phyloP scores from a whole-genome alignment of 306 rosid species.

The Ochetophila trinervis region DNA sequence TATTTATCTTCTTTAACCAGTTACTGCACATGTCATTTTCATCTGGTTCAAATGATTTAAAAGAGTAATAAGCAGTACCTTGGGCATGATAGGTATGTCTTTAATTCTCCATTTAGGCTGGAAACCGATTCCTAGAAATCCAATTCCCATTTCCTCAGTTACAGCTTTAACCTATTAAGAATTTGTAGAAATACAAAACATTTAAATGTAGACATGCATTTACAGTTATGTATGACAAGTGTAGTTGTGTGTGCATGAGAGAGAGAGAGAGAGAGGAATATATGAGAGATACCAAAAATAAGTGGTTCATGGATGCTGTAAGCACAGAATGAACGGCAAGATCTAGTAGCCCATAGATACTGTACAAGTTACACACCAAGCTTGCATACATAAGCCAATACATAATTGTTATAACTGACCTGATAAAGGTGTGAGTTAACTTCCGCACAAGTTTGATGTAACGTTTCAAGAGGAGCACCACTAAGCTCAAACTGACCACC shows the following conservation, averaged over 20 bases:
- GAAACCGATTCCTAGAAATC: constrained; percentile 97
- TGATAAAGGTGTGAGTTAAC: constrained; percentile 95
- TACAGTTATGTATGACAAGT: background rate
- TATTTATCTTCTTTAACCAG: background rate
- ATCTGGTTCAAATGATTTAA: constrained; percentile 4
- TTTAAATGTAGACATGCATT: constrained; percentile 9
- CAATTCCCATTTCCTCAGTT: constrained; percentile 97
- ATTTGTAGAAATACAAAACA: constrained; percentile 11
- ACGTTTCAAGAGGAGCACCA: constrained; percentile 96
- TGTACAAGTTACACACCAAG: background rate
- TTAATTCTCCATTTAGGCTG: constrained; percentile 91
- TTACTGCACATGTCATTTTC: background rate
- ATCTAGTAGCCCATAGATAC: background rate
- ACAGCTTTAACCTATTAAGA: constrained; percentile 82
- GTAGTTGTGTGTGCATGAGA: background rate
- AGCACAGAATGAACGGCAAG: background rate
- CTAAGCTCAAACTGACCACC: constrained; percentile 99
- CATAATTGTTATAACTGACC: constrained; percentile 38
- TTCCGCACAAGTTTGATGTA: constrained; percentile 99
- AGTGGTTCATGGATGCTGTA: background rate
- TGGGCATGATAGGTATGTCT: constrained; percentile 97
- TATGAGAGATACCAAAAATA: background rate
- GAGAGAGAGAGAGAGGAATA: background rate
- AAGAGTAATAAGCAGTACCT: constrained; percentile 48
- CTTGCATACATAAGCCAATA: background rate